Evolutionary conservation across 2,329 filamentous ascomycete species (phyloP), one percentile per base, ranked within the genome.

Genomic region (Huntiella moniliformis): DNA sequence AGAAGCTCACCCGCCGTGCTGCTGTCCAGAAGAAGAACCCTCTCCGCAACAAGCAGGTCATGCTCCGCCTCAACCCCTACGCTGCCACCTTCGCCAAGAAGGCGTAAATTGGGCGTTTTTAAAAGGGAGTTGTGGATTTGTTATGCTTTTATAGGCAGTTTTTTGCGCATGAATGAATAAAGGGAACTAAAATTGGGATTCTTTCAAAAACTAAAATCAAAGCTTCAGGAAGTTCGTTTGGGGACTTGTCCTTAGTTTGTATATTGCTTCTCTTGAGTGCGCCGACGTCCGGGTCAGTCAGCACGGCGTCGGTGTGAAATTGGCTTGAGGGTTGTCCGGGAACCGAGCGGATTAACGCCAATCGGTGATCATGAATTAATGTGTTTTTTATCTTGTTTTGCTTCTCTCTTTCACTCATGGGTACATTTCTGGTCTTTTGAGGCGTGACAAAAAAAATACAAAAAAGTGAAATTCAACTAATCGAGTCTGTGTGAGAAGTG

Each of bases 11-110:
- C 68, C 95, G 95, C 79, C 84, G 91, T 63, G 70, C 73, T 56
- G 70, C 74, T 61, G 85, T 94, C 56, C 88, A 95, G 78, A 98
- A 98, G 86, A 96, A 96, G 87, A 98, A 98, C 78, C 91, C 91
- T 61, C 86, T 98, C 57, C 75, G 74, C 70, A 98, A 98, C 82
- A 93, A 86, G 79, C 91, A 96, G 77, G 82, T 98, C 56, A 77
- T 95, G 68, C 82, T 98, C 63, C 82, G 91, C 61, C 82, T 98
- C 67, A 98, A 98, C 81, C 91, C 91, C 54, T 98, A 98, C 70
- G 88, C 91, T 57, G 73, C 80, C 58, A 79, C 83, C 53, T 98
- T 92, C 70, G 72, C 79, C 58, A 84, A 92, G 75, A 76, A 50
- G 38, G 49, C 42, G 39, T 50, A 48, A 50, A 35, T 50, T 38